Evolutionary conservation across 179 eudicot species (phyloP).

Genomic region (Patellifolia procumbens): DNA sequence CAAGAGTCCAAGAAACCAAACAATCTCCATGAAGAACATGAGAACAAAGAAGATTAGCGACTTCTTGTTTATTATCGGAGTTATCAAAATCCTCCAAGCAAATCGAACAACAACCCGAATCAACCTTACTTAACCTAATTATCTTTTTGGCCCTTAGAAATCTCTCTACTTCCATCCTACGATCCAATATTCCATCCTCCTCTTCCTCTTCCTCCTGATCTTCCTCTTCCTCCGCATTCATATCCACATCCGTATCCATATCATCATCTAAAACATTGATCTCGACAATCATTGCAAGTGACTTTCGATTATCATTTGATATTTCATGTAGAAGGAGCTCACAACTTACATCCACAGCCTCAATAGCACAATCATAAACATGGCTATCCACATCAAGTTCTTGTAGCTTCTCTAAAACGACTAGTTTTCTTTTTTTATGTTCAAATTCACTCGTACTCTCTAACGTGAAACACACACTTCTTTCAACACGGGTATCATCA

Average conservation of each 20-base stretch:
- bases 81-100: conserved; percentile 1
- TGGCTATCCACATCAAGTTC: not conserved
- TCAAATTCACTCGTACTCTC: too few relatives aligned
- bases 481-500: not conserved
- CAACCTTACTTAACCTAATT: not conserved
- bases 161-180: not conserved
- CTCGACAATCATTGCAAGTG: not conserved
- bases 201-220: too few relatives aligned
- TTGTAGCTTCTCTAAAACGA: not conserved
- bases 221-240: not conserved
- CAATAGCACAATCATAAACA: not conserved
- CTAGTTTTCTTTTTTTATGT: not conserved
- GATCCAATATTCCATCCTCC: not conserved
- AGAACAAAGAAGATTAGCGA: conserved; percentile 1
- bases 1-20: not conserved
- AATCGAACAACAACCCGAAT: not conserved
- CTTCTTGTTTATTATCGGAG: not conserved
- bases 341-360: not conserved
- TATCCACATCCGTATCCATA: not conserved
- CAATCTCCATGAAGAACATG: not conserved
- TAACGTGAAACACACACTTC: not conserved
- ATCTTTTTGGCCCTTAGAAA: not conserved
- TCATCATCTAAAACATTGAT: not conserved
- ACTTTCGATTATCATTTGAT: not conserved
- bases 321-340: not conserved